Percentiles rank a stretch among this genome's conserved stretches.
Conservation (phyloP, 2,329 filamentous ascomycete species). For the Davidsoniella australis region DNA sequence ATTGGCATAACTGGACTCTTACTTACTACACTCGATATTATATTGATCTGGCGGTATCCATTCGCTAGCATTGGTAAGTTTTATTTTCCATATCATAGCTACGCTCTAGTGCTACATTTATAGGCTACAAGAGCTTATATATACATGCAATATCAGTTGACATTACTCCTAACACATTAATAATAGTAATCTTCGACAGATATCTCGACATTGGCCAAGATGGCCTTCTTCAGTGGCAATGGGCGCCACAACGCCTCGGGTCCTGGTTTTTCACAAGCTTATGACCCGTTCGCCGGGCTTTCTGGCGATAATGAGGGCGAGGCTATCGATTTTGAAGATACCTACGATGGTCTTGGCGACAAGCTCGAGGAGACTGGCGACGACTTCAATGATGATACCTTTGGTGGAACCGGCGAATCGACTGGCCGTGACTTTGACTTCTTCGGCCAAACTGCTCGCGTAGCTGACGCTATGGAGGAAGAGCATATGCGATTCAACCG, state of each 20-base stretch:
- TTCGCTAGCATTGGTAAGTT: no score
- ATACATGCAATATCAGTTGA: no score
- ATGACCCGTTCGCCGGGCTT: constrained; percentile 79
- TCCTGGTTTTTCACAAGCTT: constrained; percentile 64
- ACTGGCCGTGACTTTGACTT: constrained; percentile 95
- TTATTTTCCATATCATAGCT: no score
- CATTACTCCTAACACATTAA: no score
- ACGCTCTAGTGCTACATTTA: no score
- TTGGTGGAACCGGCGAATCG: constrained; percentile 37
- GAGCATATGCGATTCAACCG: constrained; percentile 75
- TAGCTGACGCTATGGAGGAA: constrained; percentile 72
- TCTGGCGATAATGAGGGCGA: constrained; percentile 42
- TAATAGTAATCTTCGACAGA: no score
- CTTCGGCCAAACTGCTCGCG: constrained; percentile 79
- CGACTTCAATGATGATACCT: constrained; percentile 93
- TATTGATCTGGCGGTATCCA: no score
- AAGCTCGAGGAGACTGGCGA: constrained; percentile 83
- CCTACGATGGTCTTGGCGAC: constrained; percentile 86
- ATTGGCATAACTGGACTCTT: no score
- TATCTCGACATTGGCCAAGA: constrained; percentile 21
- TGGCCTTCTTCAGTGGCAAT: constrained; percentile 86
- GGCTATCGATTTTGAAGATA: constrained; percentile 75
- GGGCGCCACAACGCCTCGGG: constrained; percentile 50
- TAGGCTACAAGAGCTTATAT: no score
- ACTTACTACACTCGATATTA: no score